A percentile compares a stretch with the other conserved stretches of the same genome.
Evolutionary conservation across 495 filamentous ascomycete genomes (phyloP).

Genomic region (Aspergillus panamensis): DNA sequence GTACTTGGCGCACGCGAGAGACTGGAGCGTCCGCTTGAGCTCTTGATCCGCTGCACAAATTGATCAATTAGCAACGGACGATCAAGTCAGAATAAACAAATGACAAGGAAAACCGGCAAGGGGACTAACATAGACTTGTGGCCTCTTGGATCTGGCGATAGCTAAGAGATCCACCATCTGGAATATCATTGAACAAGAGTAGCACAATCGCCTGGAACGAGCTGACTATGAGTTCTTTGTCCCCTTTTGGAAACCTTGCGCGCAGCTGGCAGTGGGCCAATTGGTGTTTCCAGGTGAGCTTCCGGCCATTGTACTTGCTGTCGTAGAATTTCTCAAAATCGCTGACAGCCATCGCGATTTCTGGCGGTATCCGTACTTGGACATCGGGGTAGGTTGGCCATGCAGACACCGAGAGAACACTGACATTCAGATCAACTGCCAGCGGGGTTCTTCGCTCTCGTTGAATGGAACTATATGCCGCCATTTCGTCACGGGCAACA

Average conservation of each 20-base stretch:
- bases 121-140: constrained; percentile 58
- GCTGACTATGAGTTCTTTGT: constrained; percentile 82
- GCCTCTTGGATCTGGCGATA: constrained; percentile 68
- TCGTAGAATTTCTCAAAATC: constrained; percentile 80
- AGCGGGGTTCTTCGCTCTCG: constrained; percentile 47
- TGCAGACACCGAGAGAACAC: constrained; percentile 76
- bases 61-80: constrained; percentile 19
- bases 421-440: constrained; percentile 77
- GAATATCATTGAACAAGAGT: constrained; percentile 80
- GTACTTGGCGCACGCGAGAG: constrained; percentile 82
- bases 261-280: constrained; percentile 81
- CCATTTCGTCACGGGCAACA: constrained; percentile 79
- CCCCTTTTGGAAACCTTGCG: constrained; percentile 70
- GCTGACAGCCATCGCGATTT: constrained; percentile 62
- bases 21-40: constrained; percentile 86
- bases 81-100: neutral
- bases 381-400: constrained; percentile 93
- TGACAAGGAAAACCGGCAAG: constrained; percentile 19
- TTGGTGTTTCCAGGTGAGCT: constrained; percentile 87
- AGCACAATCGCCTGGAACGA: constrained; percentile 90
- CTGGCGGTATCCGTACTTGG: constrained; percentile 67
- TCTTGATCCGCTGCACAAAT: constrained; percentile 60
- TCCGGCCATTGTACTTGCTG: constrained; percentile 79
- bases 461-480: constrained; percentile 61
- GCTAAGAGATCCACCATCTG: constrained; percentile 50